These are phyloP conservation scores for Blastobotrys persicus DNA, from an alignment of 1,139 yeast species.

Conservation along the genomic window DNA sequence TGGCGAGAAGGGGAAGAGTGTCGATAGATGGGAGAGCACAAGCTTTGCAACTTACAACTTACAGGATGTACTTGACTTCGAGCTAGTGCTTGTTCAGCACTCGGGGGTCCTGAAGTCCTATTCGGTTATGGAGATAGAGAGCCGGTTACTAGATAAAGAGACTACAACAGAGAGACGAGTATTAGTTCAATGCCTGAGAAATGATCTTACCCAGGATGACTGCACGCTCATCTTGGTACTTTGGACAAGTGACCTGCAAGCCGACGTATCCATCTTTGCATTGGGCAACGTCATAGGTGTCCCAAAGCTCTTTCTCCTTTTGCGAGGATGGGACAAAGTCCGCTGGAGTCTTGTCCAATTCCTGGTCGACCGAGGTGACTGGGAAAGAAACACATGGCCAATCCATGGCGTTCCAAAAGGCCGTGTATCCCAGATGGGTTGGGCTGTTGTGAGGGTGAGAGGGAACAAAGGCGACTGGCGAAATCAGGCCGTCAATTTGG, in stretches of 20 bases:
- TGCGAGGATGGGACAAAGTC: conserved; percentile 28
- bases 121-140: no score
- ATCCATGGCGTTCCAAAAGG: conserved; percentile 48
- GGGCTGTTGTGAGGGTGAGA: conserved; percentile 28
- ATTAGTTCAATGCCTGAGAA: conserved; percentile 13
- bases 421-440: conserved; percentile 38
- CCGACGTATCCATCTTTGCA: conserved; percentile 52
- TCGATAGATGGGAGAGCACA: no score
- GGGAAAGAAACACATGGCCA: conserved; percentile 49
- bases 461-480: conserved; percentile 34
- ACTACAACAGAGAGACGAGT: not conserved
- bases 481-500: conserved; percentile 39
- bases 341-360: conserved; percentile 33
- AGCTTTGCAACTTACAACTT: no score
- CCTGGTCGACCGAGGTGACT: conserved; percentile 43
- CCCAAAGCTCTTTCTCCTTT: conserved; percentile 32
- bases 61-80: no score
- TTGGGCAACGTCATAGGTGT: conserved; percentile 45
- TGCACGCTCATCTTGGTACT: conserved; percentile 52
- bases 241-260: conserved; percentile 49
- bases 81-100: no score
- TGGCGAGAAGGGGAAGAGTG: no score
- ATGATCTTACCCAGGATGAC: conserved; percentile 32
- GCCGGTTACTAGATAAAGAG: no score
- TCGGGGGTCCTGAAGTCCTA: no score